phyloP scores from a whole-genome alignment of 1,139 yeast species.

The Blastobotrys indianensis region DNA sequence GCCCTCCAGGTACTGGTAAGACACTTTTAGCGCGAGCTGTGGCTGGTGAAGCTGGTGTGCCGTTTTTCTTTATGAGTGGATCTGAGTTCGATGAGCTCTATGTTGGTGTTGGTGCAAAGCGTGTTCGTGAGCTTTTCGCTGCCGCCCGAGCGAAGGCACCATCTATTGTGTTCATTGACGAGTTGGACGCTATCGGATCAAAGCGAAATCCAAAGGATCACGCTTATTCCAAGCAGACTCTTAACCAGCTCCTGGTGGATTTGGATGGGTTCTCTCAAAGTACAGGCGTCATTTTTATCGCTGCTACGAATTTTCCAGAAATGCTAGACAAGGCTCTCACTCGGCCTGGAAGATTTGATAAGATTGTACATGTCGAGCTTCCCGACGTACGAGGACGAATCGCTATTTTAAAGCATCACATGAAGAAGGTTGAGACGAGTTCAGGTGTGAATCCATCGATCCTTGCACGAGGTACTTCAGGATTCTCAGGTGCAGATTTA shows the following conservation, averaged over 20 bases:
- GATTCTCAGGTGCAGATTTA: conserved; percentile 93
- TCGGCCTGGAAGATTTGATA: conserved; percentile 97
- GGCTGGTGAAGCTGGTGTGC: conserved; percentile 99
- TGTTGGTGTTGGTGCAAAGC: conserved; percentile 98
- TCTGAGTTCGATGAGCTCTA: conserved; percentile 96
- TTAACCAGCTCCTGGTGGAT: conserved; percentile 91
- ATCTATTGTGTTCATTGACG: conserved; percentile 94
- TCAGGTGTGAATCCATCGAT: conserved; percentile 81
- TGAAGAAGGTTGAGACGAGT: conserved; percentile 83
- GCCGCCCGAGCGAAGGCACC: conserved; percentile 96
- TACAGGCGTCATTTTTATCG: conserved; percentile 89
- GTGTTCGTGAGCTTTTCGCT: conserved; percentile 86
- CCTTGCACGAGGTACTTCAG: conserved; percentile 96
- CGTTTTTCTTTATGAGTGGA: conserved; percentile 97
- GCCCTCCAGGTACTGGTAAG: conserved; percentile 99
- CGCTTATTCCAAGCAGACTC: conserved; percentile 95
- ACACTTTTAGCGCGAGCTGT: conserved; percentile 96
- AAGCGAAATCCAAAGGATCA: conserved; percentile 96
- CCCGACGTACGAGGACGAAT: conserved; percentile 98
- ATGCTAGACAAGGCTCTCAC: conserved; percentile 93
- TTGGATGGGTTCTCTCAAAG: conserved; percentile 94
- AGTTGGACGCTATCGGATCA: conserved; percentile 97
- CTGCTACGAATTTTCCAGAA: conserved; percentile 98
- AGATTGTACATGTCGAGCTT: conserved; percentile 87
- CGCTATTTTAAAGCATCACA: conserved; percentile 85